These are phyloP conservation scores for Citrus hindsii DNA, from an alignment of 345 rosid genomes.

Conservation along the genomic window DNA sequence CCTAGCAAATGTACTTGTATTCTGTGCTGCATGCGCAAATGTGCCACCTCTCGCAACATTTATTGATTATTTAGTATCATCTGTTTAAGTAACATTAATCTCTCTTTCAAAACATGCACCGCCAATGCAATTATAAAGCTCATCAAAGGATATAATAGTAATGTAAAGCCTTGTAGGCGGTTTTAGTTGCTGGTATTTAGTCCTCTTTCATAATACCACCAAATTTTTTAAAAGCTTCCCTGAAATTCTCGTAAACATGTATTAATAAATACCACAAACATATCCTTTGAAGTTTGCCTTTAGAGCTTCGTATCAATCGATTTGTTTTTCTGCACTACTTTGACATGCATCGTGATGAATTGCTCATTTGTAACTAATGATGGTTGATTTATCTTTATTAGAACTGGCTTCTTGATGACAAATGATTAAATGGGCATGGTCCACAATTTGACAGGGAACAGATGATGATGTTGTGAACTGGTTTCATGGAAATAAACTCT, in stretches of 20 bases:
- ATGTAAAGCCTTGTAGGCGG: neutral
- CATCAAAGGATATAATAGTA: neutral
- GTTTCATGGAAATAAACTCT: constrained; percentile 88
- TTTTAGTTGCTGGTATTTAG: neutral
- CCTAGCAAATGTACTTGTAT: neutral
- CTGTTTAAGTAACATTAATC: neutral
- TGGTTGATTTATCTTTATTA: neutral
- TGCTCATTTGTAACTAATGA: neutral
- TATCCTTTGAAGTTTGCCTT: no score
- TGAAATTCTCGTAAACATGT: no score
- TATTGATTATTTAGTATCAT: neutral
- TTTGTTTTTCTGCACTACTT: neutral
- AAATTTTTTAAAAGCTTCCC: neutral
- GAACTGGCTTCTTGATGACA: neutral
- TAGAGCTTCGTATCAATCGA: no score
- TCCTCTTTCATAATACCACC: neutral
- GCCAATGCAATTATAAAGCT: neutral
- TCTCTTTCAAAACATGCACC: neutral
- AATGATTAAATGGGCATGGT: neutral
- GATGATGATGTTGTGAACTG: constrained; percentile 97
- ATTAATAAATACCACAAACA: no score
- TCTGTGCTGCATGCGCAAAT: neutral
- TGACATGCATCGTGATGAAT: neutral
- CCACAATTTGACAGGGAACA: constrained; percentile 54
- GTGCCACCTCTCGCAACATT: neutral